These are phyloP conservation scores for Xylariales sp. DNA, from an alignment of 2,329 filamentous ascomycete genomes.

Conservation along the genomic window DNA sequence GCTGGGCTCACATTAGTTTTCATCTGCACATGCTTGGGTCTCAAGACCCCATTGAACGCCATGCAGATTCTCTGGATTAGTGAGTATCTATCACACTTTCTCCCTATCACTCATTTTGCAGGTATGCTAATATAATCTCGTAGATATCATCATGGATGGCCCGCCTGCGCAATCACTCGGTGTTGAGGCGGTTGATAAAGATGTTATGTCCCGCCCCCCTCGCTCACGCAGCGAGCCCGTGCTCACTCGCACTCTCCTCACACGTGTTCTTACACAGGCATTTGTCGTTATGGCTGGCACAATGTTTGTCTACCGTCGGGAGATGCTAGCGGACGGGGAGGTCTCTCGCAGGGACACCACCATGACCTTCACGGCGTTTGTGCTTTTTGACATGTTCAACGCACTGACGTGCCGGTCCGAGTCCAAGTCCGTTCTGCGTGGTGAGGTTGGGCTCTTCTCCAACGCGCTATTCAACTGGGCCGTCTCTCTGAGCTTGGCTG, in stretches of 20 bases:
- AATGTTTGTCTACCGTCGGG: constrained; percentile 82
- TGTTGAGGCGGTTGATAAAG: constrained; percentile 89
- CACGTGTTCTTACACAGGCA: constrained; percentile 82
- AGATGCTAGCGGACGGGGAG: constrained; percentile 79
- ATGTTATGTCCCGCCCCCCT: constrained; percentile 89
- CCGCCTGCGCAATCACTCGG: constrained; percentile 95
- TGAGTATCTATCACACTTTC: constrained; percentile 43
- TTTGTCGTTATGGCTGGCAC: constrained; percentile 90
- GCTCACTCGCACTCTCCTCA: constrained; percentile 77
- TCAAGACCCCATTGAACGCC: constrained; percentile 92
- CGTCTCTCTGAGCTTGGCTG: constrained; percentile 76
- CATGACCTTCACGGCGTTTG: constrained; percentile 99
- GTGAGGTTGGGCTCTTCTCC: constrained; percentile 76
- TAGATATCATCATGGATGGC: constrained; percentile 99
- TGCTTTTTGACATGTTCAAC: constrained; percentile 99
- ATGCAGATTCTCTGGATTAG: constrained; percentile 99
- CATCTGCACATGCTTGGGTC: constrained; percentile 86
- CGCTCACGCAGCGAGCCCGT: constrained; percentile 81
- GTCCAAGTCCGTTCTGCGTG: constrained; percentile 80
- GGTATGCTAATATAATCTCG: constrained; percentile 14
- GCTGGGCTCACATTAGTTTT: constrained; percentile 89
- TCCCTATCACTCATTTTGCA: constrained; percentile 8
- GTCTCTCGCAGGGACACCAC: constrained; percentile 94
- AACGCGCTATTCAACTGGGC: constrained; percentile 98
- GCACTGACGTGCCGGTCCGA: constrained; percentile 90